These are phyloP conservation scores for Metarhizium album DNA, from an alignment of 2,329 filamentous ascomycete genomes.

Conservation along the genomic window DNA sequence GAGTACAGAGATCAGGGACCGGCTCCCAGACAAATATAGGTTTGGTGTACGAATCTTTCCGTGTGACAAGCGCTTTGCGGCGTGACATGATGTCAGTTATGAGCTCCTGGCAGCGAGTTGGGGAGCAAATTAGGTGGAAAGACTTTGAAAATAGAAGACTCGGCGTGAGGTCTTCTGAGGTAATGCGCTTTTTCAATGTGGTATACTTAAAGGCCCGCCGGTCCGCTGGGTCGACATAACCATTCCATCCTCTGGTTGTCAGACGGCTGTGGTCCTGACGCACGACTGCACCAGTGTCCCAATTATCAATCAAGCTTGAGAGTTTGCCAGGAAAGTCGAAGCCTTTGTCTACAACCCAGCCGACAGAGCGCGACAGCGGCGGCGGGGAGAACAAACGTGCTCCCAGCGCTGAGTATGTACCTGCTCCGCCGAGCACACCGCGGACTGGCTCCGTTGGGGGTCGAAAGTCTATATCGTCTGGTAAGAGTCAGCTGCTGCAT, in stretches of 20 bases:
- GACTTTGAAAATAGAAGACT: constrained; percentile 59
- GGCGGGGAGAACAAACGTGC: constrained; percentile 76
- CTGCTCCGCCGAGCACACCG: constrained; percentile 79
- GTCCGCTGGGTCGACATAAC: constrained; percentile 62
- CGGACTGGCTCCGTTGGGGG: constrained; percentile 57
- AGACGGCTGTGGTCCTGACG: constrained; percentile 54
- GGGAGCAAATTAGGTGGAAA: constrained; percentile 82
- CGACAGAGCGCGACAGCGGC: constrained; percentile 54
- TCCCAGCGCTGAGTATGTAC: constrained; percentile 76
- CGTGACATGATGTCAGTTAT: constrained; percentile 58
- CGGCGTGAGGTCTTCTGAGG: constrained; percentile 57
- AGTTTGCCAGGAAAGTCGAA: constrained; percentile 71
- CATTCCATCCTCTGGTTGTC: constrained; percentile 90
- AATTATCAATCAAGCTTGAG: constrained; percentile 52
- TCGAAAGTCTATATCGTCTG: constrained; percentile 86
- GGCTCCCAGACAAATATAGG: constrained; percentile 92
- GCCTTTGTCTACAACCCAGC: constrained; percentile 86
- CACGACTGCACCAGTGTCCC: constrained; percentile 65
- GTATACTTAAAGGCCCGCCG: constrained; percentile 73
- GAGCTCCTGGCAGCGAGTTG: constrained; percentile 64
- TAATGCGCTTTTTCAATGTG: constrained; percentile 75
- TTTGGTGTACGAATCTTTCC: constrained; percentile 29
- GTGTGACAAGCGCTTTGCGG: constrained; percentile 29
- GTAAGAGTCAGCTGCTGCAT: not conserved
- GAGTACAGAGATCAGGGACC: constrained; percentile 76